Evolutionary conservation across 805 yeast species (phyloP), one percentile per base, ranked within the genome.

Genomic region (Pichia sporocuriosa): DNA sequence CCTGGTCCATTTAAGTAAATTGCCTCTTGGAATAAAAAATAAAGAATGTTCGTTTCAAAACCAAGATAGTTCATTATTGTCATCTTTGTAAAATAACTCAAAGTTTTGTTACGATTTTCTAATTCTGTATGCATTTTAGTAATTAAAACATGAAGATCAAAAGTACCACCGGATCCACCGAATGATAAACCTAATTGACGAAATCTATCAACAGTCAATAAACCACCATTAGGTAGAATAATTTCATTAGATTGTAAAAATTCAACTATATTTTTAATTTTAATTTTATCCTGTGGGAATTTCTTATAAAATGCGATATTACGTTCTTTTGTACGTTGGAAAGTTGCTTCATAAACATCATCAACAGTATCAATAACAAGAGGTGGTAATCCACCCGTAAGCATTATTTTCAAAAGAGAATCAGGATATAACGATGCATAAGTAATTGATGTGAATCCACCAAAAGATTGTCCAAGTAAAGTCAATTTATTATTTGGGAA

Each of bases 351-450:
- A 48, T 76, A 74, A 8, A 77, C 79, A 29, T 70, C 69, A 37
- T 70, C 75, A 5, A 74, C 67, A 1, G 62, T 50, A 3, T 43
- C 26, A 25, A 49, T 53, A 6, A 61, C 63, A 15, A 77, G 53
- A 1, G 82, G 81, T 3, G 83, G 81, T 12, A 77, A 63, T 6
- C 82, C 83, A 2, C 80, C 83, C 1, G 82, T 69, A 20, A 76
- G 55, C 15, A 77, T 51, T 1, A 71, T 72, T 37, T 66, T 68
- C 32, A 61, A 61, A 22, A 77, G 44, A 3, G 72, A 59, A 1
- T 55, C 53, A 1, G 53, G 49, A 24, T 37, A 49, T 12, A 40
- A 24, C 1, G 50, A 46, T 20, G 40, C 39, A 21, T 46, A 46
- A 10, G 43, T 24, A 9, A 46, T 43, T 6, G 47, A 37, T 2